Evolutionary conservation across 208 protist genomes (phyloP).

Genomic region (Kentomonas sorsogonicus): DNA sequence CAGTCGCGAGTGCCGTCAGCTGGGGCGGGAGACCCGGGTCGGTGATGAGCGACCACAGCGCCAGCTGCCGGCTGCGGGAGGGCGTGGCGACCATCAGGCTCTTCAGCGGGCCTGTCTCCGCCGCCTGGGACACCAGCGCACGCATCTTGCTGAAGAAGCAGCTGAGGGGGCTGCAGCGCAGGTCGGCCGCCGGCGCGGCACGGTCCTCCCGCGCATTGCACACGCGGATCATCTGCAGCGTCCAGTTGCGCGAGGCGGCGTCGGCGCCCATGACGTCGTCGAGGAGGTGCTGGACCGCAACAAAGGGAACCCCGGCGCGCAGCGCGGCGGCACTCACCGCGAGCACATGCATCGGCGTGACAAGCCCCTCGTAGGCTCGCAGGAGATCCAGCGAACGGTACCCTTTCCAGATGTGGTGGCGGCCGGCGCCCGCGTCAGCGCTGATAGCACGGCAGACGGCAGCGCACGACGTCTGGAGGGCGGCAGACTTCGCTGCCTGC

Average conservation of each 20-base stretch:
- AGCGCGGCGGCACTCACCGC: constrained; percentile 40
- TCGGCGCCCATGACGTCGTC: neutral
- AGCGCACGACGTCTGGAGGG: too few species aligned
- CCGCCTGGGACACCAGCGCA: neutral
- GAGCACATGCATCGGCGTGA: constrained; percentile 44
- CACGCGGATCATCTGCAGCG: neutral
- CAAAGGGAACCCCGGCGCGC: constrained; percentile 49
- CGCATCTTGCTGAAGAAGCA: neutral
- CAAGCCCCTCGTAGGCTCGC: constrained; percentile 11
- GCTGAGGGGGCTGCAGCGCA: neutral
- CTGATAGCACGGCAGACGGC: constrained; percentile 45
- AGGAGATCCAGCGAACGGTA: constrained; percentile 51
- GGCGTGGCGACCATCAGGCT: neutral
- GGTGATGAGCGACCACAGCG: neutral
- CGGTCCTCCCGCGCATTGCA: neutral
- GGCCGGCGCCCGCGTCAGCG: constrained; percentile 1
- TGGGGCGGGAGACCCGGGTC: neutral
- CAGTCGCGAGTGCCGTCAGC: neutral
- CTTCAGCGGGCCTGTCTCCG: neutral
- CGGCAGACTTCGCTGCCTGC: constrained; percentile 18
- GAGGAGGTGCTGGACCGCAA: constrained; percentile 18
- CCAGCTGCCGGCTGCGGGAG: neutral
- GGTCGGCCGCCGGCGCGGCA: neutral
- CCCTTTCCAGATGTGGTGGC: constrained; percentile 41
- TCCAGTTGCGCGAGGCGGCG: neutral